Base-by-base conservation (phyloP, 768 basidiomycete species). In the Xerocomellus chrysenteron region DNA sequence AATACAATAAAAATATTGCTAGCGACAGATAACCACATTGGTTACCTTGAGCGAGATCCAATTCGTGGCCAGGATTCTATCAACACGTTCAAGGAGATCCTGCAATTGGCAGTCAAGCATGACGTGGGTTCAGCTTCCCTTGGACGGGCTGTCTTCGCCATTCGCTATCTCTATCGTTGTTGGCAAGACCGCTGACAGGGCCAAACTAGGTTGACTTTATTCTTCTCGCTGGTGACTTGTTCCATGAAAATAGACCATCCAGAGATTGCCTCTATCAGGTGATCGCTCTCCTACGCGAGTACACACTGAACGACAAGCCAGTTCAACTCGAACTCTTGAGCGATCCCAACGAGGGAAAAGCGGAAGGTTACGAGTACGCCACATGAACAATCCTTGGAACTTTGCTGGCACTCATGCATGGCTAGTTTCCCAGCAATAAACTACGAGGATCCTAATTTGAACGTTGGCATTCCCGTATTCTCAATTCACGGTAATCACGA, bases 401-500 rank as follows among this genome's bases (percentile, higher is more conserved):
- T 1, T 39, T 48, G 21, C 13, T 12, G 8, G 56, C 30, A 49
- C 53, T 46, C 30, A 67, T 6, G 10, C n/a, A 32, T 21, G 2
- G 24, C 7, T 63, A 98, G 94, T 16, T 99, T 98, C 68, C 97
- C 97, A 13, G 93, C 94, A 1, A 76, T 99, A 60, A 98, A 99
- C 71, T 98, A 98, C 67, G 94, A 99, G 72, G 96, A 99, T 65
- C 85, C 88, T 2, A 98, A 99, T 69, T 79, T 98, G 54, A 99
- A 99, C 69, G 81, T 99, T 49, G 85, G 84, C 4, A 92, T 97
- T n/a, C 97, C 97, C 4, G 90, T 98, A 30, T 99, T 99, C 74
- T 98, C 96, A 0, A 98, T 99, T 50, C 97, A 99, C 66, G 97
- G 97, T 42, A 99, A 99, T 68, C 97, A 99, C 72, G 97, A 99